Evolutionary conservation across 1,284 basidiomycete species (phyloP).

Genomic region (Peniophora sp.): DNA sequence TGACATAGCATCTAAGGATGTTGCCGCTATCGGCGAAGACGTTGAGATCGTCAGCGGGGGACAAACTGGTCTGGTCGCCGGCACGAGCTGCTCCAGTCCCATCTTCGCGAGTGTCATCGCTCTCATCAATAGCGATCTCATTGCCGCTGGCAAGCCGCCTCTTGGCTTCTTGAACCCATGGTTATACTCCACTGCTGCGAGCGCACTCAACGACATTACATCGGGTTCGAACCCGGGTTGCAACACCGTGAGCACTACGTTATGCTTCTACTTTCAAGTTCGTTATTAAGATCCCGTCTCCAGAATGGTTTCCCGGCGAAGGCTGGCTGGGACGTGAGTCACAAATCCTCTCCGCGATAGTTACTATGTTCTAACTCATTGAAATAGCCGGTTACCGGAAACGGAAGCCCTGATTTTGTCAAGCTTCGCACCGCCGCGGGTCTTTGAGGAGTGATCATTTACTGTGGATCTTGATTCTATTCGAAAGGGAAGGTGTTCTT

Average conservation of each 20-base stretch:
- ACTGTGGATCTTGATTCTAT: too few species aligned
- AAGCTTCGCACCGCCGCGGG: background rate
- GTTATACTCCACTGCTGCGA: constrained; percentile 19
- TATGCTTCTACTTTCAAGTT: constrained; percentile 51
- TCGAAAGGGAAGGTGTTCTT: too few species aligned
- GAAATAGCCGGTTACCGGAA: constrained; percentile 3
- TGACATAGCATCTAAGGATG: constrained; percentile 13
- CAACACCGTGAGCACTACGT: constrained; percentile 29
- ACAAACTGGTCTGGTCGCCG: constrained; percentile 26
- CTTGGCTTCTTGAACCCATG: constrained; percentile 46
- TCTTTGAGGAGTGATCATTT: too few species aligned
- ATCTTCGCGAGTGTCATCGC: constrained; percentile 42
- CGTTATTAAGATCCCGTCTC: background rate
- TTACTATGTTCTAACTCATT: background rate
- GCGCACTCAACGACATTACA: constrained; percentile 5
- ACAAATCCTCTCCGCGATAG: background rate
- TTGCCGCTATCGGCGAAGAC: constrained; percentile 30
- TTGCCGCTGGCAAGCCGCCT: constrained; percentile 29
- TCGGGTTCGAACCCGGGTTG: constrained; percentile 7
- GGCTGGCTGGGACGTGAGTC: constrained; percentile 7
- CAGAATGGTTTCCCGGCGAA: constrained; percentile 4
- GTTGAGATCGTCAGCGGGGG: constrained; percentile 22
- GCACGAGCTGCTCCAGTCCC: constrained; percentile 48
- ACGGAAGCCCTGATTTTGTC: constrained; percentile 3
- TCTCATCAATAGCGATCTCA: constrained; percentile 48